phyloP scores from a whole-genome alignment of 1,284 basidiomycete genomes.

The Papiliotrema terrestris region DNA sequence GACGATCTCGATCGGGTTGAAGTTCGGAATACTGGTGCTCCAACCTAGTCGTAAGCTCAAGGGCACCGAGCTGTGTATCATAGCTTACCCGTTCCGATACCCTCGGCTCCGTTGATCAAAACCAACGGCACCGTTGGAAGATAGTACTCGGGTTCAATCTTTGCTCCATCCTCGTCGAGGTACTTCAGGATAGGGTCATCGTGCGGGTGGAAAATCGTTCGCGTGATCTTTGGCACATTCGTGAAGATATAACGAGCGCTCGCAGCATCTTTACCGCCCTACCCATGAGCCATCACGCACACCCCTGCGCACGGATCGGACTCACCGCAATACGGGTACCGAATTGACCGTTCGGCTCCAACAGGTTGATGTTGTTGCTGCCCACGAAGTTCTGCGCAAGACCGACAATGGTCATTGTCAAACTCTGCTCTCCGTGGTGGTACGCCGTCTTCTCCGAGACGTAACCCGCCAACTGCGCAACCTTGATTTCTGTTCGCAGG shows the following conservation, averaged over 20 bases:
- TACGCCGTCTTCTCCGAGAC: conserved; percentile 92
- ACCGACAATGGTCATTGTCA: conserved; percentile 86
- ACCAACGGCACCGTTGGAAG: conserved; percentile 86
- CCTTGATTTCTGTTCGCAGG: conserved; percentile 89
- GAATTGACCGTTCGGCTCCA: conserved; percentile 91
- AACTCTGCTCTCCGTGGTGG: conserved; percentile 90
- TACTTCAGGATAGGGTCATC: conserved; percentile 84
- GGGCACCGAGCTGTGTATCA: neutral
- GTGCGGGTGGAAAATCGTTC: conserved; percentile 72
- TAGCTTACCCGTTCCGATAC: conserved; percentile 84
- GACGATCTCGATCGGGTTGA: conserved; percentile 89
- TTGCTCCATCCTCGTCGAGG: conserved; percentile 80
- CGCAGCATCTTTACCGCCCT: conserved; percentile 93
- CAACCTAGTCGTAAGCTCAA: conserved; percentile 61
- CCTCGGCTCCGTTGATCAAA: conserved; percentile 91
- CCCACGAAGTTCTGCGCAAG: conserved; percentile 94
- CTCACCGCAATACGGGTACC: conserved; percentile 68
- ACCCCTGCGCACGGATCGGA: conserved; percentile 4
- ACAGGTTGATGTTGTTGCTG: conserved; percentile 91
- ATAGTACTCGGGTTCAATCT: conserved; percentile 94
- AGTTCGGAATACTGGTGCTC: conserved; percentile 91
- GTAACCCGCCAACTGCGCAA: conserved; percentile 92
- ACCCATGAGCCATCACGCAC: conserved; percentile 29
- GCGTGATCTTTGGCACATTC: conserved; percentile 70
- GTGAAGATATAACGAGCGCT: conserved; percentile 97